phyloP scores from a whole-genome alignment of 1,284 basidiomycete species.

The Pseudozyma hubeiensis region DNA sequence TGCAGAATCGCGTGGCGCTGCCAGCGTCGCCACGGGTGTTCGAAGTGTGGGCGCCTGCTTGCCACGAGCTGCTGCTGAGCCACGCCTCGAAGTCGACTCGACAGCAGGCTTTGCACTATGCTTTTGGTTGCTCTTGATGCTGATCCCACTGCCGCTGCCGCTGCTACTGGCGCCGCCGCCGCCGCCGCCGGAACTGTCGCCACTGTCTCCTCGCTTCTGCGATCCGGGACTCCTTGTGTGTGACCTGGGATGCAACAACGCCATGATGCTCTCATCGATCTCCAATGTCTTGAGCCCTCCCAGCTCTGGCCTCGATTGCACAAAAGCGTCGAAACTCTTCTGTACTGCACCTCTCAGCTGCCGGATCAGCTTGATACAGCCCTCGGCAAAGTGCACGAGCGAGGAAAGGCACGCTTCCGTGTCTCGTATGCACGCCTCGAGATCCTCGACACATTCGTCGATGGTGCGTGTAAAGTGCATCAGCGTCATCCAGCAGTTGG shows the following conservation, averaged over 20 bases:
- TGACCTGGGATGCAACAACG: conserved; percentile 42
- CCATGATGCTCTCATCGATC: conserved; percentile 30
- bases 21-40: not conserved
- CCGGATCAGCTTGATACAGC: conserved; percentile 32
- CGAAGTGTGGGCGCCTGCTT: not conserved
- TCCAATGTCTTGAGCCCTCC: conserved; percentile 6
- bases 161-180: not conserved
- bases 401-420: conserved; percentile 18
- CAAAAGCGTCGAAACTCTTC: conserved; percentile 33
- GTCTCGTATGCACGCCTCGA: conserved; percentile 25
- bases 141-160: not conserved
- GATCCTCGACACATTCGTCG: conserved; percentile 35
- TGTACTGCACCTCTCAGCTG: conserved; percentile 34
- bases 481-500: conserved; percentile 41
- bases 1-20: too few species aligned
- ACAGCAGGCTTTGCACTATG: conserved; percentile 7
- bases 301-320: conserved; percentile 20
- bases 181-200: conserved; percentile 1
- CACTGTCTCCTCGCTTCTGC: conserved; percentile 7
- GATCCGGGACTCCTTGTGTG: conserved; percentile 16
- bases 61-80: not conserved
- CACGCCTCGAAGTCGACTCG: not conserved
- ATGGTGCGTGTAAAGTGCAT: conserved; percentile 38
- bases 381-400: conserved; percentile 29
- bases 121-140: not conserved